Base-by-base conservation (phyloP, 2,329 filamentous ascomycete genomes). In the Zymoseptoria brevis region DNA sequence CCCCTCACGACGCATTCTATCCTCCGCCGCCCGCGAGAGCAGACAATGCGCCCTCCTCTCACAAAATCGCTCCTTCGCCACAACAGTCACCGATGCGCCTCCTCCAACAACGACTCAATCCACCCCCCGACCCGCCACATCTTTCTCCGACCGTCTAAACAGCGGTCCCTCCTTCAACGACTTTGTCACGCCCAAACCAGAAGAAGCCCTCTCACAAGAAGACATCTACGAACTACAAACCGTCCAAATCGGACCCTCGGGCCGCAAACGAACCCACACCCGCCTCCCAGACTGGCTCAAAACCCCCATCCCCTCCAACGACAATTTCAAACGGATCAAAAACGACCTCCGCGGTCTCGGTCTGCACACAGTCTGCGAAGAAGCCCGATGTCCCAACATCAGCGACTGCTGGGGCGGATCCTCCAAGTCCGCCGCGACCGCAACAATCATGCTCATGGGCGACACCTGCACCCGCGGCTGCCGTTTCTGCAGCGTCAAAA, bases 391-490 rank as follows among this genome's bases (percentile, higher is more conserved):
- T 75, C 94, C 94, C 62, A 99, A 99, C 75, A 96, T 99, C 62
- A 91, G 88, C 64, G 93, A 97, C 74, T 99, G 94, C 79, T 99
- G 94, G 94, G 94, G 94, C 62, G 94, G 94, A 35, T 85, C 81
- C 71, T 85, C 88, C 74, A 96, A 96, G 79, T 87, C 85, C 65
- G 87, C 90, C 24, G 94, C 94, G 4, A 99, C 94, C 30, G 94
- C 94, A 2, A 99, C 94, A 9, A 97, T 99, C 75, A 99, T 99
- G 94, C 79, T 99, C 53, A 97, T 97, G 92, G 94, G 94, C 64
- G 94, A 99, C 75, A 97, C 93, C 8, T 99, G 94, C 76, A 99
- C 94, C 19, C 84, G 94, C 61, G 94, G 93, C 19, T 99, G 94
- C 76, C 85, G 94, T 56, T 99, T 99, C 80, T 99, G 94, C 81